Evolutionary conservation across 805 yeast species (phyloP).

Genomic region (Monosporozyma yasuniensis): DNA sequence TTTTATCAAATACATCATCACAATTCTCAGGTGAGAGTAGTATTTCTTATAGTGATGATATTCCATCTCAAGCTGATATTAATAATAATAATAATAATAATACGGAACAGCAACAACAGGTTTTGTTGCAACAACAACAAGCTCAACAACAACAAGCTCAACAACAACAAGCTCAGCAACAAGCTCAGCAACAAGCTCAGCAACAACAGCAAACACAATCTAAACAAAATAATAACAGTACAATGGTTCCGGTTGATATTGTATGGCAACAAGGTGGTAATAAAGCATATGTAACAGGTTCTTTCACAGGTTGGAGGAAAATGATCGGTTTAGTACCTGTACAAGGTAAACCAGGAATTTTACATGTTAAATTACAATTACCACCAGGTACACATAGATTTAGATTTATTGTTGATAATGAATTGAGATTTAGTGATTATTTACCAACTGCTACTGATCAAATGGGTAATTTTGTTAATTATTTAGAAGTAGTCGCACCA

Average conservation of each 20-base stretch:
- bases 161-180: background rate
- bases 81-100: background rate
- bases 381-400: constrained; percentile 91
- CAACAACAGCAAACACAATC: constrained; percentile 3
- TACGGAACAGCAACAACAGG: no score
- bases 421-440: constrained; percentile 76
- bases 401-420: constrained; percentile 90
- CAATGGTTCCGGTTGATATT: constrained; percentile 50
- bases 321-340: constrained; percentile 74
- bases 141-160: constrained; percentile 3
- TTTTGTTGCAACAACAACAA: constrained; percentile 3
- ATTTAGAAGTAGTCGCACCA: constrained; percentile 60
- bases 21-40: background rate
- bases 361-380: constrained; percentile 61
- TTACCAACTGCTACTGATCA: constrained; percentile 97
- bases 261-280: constrained; percentile 96
- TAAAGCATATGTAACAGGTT: constrained; percentile 91
- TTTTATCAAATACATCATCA: constrained; percentile 6
- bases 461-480: constrained; percentile 91
- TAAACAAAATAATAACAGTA: background rate
- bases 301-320: constrained; percentile 96
- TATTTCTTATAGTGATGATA: constrained; percentile 15
- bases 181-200: constrained; percentile 2
- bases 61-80: constrained; percentile 1
- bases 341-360: constrained; percentile 30